Percentiles rank a stretch among this genome's conserved stretches.
Conservation (phyloP, 2,329 filamentous ascomycete species). For the Monosporascus sp. region DNA sequence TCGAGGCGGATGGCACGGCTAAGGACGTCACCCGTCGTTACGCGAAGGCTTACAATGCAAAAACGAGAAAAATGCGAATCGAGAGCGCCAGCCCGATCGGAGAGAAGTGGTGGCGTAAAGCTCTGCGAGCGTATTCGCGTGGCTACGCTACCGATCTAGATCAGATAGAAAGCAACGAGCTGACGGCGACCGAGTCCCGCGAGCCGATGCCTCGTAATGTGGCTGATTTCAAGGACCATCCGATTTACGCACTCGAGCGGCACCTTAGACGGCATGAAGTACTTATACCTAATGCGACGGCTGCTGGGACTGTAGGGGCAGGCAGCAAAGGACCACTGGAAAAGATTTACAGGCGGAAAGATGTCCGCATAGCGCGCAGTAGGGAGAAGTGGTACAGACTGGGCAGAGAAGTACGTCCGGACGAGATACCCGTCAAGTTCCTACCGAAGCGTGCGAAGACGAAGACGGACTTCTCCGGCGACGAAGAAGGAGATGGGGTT, state of each 20-base stretch:
- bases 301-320: slow-evolving; percentile 71
- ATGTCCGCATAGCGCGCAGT: slow-evolving; percentile 73
- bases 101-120: slow-evolving; percentile 48
- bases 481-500: slow-evolving; percentile 28
- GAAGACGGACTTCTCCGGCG: slow-evolving; percentile 31
- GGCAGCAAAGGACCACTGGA: slow-evolving; percentile 62
- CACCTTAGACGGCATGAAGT: slow-evolving; percentile 82
- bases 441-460: slow-evolving; percentile 43
- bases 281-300: slow-evolving; percentile 61
- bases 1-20: slow-evolving; percentile 71
- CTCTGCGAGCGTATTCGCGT: slow-evolving; percentile 42
- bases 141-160: slow-evolving; percentile 58
- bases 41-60: slow-evolving; percentile 81
- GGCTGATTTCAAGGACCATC: slow-evolving; percentile 82
- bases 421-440: slow-evolving; percentile 79
- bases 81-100: slow-evolving; percentile 51
- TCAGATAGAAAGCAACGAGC: slow-evolving; percentile 74
- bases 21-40: slow-evolving; percentile 87
- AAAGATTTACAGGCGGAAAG: slow-evolving; percentile 72
- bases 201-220: slow-evolving; percentile 86
- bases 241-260: slow-evolving; percentile 75
- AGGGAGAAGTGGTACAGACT: slow-evolving; percentile 88
- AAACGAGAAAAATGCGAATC: slow-evolving; percentile 76
- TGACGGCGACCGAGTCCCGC: slow-evolving; percentile 62
- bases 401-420: slow-evolving; percentile 70